Evolutionary conservation across 371 early-diverging fungal genomes (phyloP).

Genomic region (Rhizopus microsporus): DNA sequence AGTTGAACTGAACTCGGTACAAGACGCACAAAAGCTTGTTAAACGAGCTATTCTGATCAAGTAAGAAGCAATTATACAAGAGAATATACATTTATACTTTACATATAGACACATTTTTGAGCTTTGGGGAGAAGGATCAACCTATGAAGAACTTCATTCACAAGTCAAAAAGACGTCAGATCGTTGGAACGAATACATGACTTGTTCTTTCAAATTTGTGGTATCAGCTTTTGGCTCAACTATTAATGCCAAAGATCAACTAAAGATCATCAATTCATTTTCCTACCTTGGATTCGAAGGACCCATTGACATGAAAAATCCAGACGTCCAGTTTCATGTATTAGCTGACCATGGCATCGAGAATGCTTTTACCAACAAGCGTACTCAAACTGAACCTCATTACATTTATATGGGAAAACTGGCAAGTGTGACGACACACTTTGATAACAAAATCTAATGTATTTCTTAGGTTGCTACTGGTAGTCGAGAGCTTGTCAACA

Average conservation of each 20-base stretch:
- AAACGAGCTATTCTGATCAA: conserved; percentile 85
- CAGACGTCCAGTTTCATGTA: conserved; percentile 75
- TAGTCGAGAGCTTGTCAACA: conserved; percentile 71
- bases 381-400: conserved; percentile 36
- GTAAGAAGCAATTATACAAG: conserved; percentile 32
- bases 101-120: conserved; percentile 68
- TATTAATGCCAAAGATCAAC: conserved; percentile 67
- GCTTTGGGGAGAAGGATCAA: conserved; percentile 73
- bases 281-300: conserved; percentile 33
- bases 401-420: conserved; percentile 75
- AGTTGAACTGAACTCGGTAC: conserved; percentile 69
- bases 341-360: conserved; percentile 73
- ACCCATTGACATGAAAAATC: conserved; percentile 79
- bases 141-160: conserved; percentile 65
- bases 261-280: conserved; percentile 71
- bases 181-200: conserved; percentile 62
- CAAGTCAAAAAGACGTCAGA: conserved; percentile 60
- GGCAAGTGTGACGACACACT: conserved; percentile 30
- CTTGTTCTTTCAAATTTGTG: conserved; percentile 78
- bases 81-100: not conserved
- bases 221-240: conserved; percentile 80
- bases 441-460: not conserved
- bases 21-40: conserved; percentile 75
- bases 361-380: conserved; percentile 37
- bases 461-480: conserved; percentile 59